A percentile compares a stretch with the other conserved stretches of the same genome.
These are phyloP conservation scores for Penicillium italicum DNA, from an alignment of 2,329 filamentous ascomycete species.

Conservation along the genomic window DNA sequence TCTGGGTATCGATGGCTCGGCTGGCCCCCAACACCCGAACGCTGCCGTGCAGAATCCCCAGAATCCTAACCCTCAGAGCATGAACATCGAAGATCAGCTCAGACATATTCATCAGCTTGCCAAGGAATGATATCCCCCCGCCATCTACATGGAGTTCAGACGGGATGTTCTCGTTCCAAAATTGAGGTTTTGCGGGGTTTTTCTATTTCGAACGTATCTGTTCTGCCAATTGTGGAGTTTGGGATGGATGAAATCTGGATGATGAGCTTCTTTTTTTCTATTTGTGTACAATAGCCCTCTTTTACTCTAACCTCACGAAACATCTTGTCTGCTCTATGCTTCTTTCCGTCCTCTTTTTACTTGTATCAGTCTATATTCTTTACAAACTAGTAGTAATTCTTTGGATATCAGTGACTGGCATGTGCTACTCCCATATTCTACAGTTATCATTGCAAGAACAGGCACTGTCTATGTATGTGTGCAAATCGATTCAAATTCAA, in stretches of 20 bases:
- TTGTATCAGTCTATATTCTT: not conserved
- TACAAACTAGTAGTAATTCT: not conserved
- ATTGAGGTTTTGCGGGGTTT: not conserved
- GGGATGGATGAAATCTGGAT: constrained; percentile 3
- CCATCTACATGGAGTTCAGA: not conserved
- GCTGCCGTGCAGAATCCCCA: constrained; percentile 26
- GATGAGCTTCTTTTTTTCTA: constrained; percentile 1
- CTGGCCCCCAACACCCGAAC: constrained; percentile 27
- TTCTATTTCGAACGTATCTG: not conserved
- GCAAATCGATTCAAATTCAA: constrained; percentile 3
- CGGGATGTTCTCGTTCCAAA: not conserved
- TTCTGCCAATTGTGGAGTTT: constrained; percentile 7
- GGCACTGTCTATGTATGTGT: not conserved
- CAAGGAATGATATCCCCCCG: constrained; percentile 26
- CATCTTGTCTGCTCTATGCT: not conserved
- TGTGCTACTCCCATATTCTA: not conserved
- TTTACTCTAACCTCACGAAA: constrained; percentile 3
- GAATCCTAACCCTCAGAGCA: constrained; percentile 37
- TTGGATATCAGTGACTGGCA: not conserved
- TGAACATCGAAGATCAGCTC: constrained; percentile 85
- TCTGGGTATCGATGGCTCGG: constrained; percentile 36
- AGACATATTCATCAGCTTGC: constrained; percentile 62
- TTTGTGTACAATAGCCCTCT: constrained; percentile 9
- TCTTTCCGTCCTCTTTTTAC: not conserved
- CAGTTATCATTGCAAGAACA: not conserved